These are phyloP conservation scores for Mitragyna speciosa DNA, from an alignment of 257 asterid genomes.

Conservation along the genomic window DNA sequence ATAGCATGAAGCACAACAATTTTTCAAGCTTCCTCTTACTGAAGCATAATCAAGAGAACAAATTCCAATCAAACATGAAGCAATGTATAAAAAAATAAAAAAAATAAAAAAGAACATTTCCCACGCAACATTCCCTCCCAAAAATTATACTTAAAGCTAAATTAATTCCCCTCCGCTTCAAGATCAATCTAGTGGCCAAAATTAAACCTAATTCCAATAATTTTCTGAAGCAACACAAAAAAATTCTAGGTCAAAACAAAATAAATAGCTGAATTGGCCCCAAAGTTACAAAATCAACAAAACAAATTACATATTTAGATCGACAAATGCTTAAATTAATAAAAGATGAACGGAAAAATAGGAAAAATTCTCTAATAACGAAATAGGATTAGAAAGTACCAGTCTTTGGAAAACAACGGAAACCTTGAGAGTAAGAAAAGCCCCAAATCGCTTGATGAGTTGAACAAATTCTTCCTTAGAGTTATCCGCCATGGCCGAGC, in stretches of 20 bases:
- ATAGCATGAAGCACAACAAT: not conserved
- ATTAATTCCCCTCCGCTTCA: not conserved
- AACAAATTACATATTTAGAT: not conserved
- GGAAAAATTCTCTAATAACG: not conserved
- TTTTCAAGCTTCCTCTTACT: not conserved
- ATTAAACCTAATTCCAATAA: not conserved
- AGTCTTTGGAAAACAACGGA: conserved; percentile 58
- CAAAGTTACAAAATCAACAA: not conserved
- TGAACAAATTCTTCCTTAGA: conserved; percentile 71
- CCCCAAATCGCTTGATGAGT: conserved; percentile 74
- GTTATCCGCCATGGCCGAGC: conserved; percentile 60
- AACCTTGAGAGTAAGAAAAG: conserved; percentile 63
- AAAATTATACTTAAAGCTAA: not conserved
- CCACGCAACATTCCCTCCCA: no score
- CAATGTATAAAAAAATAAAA: no score
- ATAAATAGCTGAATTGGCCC: not conserved
- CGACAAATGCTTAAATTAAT: not conserved
- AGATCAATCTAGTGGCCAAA: not conserved
- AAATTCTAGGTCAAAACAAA: not conserved
- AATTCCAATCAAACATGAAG: no score
- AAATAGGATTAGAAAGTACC: conserved; percentile 37
- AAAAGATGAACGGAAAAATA: not conserved
- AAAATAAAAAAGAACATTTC: not conserved
- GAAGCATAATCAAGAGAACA: no score
- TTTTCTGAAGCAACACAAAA: not conserved